These are phyloP conservation scores for Pyrenochaeta sp. DNA, from an alignment of 2,329 filamentous ascomycete genomes.

Conservation along the genomic window DNA sequence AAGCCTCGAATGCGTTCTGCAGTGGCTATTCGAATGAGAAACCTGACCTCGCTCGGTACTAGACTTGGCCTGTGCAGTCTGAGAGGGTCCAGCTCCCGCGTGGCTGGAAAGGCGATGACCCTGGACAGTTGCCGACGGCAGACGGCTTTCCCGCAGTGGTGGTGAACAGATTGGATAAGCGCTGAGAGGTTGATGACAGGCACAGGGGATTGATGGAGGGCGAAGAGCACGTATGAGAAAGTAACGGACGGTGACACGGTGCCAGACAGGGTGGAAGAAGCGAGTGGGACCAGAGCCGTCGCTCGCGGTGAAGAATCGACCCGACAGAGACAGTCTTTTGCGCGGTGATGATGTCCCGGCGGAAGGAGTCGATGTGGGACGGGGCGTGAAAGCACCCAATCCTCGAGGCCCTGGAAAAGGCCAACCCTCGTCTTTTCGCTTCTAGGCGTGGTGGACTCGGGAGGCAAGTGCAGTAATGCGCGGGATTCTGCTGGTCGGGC, in stretches of 20 bases:
- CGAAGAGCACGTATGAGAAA: slow-evolving; percentile 10
- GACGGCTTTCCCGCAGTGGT: slow-evolving; percentile 22
- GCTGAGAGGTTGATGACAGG: slow-evolving; percentile 20
- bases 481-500: slow-evolving; percentile 26
- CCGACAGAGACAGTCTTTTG: slow-evolving; percentile 12
- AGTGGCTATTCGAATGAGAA: slow-evolving; percentile 15
- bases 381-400: slow-evolving; percentile 16
- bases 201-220: slow-evolving; percentile 14
- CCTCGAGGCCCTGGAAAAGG: slow-evolving; percentile 15
- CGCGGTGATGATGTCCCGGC: neutral
- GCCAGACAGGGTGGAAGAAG: slow-evolving; percentile 6
- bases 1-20: slow-evolving; percentile 26
- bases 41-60: slow-evolving; percentile 18
- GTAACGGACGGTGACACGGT: slow-evolving; percentile 10
- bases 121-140: slow-evolving; percentile 25
- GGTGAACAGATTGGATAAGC: slow-evolving; percentile 18
- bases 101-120: slow-evolving; percentile 26
- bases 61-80: slow-evolving; percentile 23
- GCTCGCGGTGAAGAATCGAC: slow-evolving; percentile 7
- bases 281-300: slow-evolving; percentile 9
- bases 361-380: slow-evolving; percentile 11
- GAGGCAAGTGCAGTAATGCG: slow-evolving; percentile 23
- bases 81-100: slow-evolving; percentile 30
- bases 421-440: slow-evolving; percentile 15
- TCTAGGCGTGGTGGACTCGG: slow-evolving; percentile 18